These are phyloP conservation scores for Tricholoma hemisulphureum DNA, from an alignment of 768 basidiomycete genomes.

Conservation along the genomic window DNA sequence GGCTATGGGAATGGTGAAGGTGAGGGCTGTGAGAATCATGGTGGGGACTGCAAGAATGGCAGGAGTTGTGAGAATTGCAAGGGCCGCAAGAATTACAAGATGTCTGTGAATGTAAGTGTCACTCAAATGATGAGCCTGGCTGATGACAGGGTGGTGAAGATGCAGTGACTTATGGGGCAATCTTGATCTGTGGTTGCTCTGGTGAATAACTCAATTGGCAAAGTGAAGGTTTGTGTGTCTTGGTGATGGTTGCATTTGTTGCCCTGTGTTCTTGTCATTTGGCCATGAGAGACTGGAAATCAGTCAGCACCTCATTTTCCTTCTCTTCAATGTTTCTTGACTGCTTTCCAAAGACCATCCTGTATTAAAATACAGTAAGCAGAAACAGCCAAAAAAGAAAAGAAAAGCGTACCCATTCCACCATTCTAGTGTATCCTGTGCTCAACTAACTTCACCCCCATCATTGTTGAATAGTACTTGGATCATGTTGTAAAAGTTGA, in stretches of 20 bases:
- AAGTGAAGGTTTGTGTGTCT: neutral
- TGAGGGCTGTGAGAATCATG: too few relatives aligned
- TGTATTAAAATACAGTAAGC: neutral
- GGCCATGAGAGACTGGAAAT: neutral
- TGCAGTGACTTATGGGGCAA: neutral
- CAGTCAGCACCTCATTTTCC: neutral
- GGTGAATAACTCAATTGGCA: neutral
- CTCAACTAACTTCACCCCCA: neutral
- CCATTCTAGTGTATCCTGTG: neutral
- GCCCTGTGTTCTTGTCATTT: neutral
- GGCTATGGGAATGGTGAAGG: too few relatives aligned
- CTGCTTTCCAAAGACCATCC: neutral
- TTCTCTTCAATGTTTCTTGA: neutral
- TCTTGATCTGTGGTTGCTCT: neutral
- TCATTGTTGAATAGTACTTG: slow-evolving; percentile 1
- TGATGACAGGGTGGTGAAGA: too few relatives aligned
- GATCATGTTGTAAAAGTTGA: slow-evolving; percentile 2
- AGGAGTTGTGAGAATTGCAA: too few relatives aligned
- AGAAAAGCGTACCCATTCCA: neutral
- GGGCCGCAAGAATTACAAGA: too few relatives aligned
- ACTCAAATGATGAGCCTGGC: too few relatives aligned
- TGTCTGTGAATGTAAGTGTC: too few relatives aligned
- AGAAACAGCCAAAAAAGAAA: neutral
- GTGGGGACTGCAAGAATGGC: too few relatives aligned
- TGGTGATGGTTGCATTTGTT: neutral